These are phyloP conservation scores for Tylopilus orsonianus DNA, from an alignment of 1,284 basidiomycete genomes.

Conservation along the genomic window DNA sequence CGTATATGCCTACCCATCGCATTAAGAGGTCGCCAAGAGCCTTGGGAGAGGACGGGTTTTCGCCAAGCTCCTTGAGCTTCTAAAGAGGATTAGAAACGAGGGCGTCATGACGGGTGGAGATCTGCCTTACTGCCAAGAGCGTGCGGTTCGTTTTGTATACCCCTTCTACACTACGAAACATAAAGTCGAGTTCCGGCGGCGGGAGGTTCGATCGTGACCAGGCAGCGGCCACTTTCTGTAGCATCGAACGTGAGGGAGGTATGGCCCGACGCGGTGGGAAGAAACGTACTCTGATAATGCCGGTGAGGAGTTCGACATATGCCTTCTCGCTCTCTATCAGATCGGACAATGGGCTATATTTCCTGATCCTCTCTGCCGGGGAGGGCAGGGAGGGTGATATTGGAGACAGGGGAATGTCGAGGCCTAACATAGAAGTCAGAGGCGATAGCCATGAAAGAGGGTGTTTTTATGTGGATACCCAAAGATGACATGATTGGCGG, in stretches of 20 bases:
- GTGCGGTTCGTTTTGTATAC: conserved; percentile 90
- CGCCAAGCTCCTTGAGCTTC: conserved; percentile 94
- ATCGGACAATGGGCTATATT: conserved; percentile 84
- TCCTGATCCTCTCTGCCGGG: conserved; percentile 51
- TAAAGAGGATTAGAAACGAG: conserved; percentile 36
- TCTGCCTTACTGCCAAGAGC: conserved; percentile 65
- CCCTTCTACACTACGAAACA: conserved; percentile 92
- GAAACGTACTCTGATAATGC: conserved; percentile 83
- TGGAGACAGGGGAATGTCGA: conserved; percentile 33
- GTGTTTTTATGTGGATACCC: conserved; percentile 26
- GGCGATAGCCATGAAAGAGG: conserved; percentile 4
- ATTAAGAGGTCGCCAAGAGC: conserved; percentile 94
- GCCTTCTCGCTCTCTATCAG: conserved; percentile 91
- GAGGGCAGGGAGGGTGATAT: conserved; percentile 29
- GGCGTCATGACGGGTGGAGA: neutral
- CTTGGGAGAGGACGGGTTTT: conserved; percentile 92
- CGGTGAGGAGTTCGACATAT: conserved; percentile 91
- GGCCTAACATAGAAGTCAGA: conserved; percentile 24
- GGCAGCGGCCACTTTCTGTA: conserved; percentile 91
- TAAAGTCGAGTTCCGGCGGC: conserved; percentile 85
- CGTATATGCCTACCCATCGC: conserved; percentile 75
- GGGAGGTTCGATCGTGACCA: conserved; percentile 96
- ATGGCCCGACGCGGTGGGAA: conserved; percentile 5
- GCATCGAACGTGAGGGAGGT: conserved; percentile 14
- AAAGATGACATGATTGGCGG: conserved; percentile 32